Percentiles rank a stretch among this genome's conserved stretches.
phyloP scores from a whole-genome alignment of 768 basidiomycete genomes.

The Cystobasidium onofrii region DNA sequence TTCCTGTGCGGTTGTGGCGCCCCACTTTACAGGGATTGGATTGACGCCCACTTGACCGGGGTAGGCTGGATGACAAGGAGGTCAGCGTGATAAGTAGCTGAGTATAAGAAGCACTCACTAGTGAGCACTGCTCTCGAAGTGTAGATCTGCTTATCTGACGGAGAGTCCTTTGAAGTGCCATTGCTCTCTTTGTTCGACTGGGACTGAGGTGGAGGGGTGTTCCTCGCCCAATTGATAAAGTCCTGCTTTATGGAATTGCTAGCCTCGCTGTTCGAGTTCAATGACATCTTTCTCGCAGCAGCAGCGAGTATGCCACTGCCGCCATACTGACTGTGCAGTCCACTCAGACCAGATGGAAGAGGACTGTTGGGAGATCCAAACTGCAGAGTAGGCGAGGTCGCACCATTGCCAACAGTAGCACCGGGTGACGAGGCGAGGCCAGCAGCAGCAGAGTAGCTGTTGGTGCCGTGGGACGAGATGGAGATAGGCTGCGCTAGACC shows the following conservation, averaged over 20 bases:
- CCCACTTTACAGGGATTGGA: conserved; percentile 75
- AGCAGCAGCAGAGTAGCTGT: no score
- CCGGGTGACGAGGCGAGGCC: not conserved
- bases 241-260: not conserved
- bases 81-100: not conserved
- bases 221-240: conserved; percentile 7
- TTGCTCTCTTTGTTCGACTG: not conserved
- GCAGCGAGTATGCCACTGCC: not conserved
- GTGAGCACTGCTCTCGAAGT: conserved; percentile 20
- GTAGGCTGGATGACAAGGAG: conserved; percentile 50
- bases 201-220: conserved; percentile 11
- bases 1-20: conserved; percentile 55
- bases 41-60: conserved; percentile 85
- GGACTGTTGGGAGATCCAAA: conserved; percentile 2
- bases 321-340: not conserved
- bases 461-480: conserved; percentile 19
- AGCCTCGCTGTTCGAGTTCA: not conserved
- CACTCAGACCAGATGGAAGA: not conserved
- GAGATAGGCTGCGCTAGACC: conserved; percentile 9
- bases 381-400: not conserved
- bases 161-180: not conserved
- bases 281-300: not conserved
- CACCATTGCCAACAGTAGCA: not conserved
- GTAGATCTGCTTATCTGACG: conserved; percentile 13
- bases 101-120: not conserved